Conservation (phyloP, 192 early-diverging fungal species). For the Linnemannia exigua region DNA sequence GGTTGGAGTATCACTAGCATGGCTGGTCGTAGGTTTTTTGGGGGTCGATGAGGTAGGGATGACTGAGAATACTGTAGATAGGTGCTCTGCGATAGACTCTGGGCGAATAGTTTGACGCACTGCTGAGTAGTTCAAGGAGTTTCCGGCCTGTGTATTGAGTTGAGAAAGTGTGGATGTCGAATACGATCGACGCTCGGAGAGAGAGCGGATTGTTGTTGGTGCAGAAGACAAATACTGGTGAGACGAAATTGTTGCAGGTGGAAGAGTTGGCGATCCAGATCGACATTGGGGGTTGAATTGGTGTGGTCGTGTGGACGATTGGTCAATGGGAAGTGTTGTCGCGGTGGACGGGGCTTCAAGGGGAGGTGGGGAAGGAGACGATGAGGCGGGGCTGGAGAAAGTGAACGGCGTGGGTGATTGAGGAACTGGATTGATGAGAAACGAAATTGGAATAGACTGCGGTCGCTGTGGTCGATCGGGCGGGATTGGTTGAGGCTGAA, state of each 20-base stretch:
- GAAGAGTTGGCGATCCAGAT: not conserved
- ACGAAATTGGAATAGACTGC: constrained; percentile 30
- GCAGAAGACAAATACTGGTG: not conserved
- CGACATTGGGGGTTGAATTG: not conserved
- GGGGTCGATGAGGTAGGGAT: not conserved
- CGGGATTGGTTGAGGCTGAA: not conserved
- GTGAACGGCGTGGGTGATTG: constrained; percentile 23
- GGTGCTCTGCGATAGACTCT: not conserved
- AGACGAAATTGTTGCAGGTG: not conserved
- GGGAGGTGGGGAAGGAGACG: not conserved
- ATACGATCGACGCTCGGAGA: not conserved
- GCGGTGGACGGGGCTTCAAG: not conserved
- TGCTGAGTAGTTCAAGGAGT: not conserved
- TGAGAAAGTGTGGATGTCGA: not conserved
- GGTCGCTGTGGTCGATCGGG: not conserved
- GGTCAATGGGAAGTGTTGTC: not conserved
- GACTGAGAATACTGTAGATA: not conserved
- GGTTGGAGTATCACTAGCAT: not conserved
- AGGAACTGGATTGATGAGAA: constrained; percentile 25
- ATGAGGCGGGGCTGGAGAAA: not conserved
- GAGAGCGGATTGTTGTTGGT: not conserved
- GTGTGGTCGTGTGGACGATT: not conserved
- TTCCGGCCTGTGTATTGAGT: not conserved
- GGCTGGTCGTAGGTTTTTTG: not conserved
- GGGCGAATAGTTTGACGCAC: not conserved